Evolutionary conservation across 306 rosid genomes (phyloP), one percentile per base, ranked within the genome.

Genomic region (Fagus crenata): DNA sequence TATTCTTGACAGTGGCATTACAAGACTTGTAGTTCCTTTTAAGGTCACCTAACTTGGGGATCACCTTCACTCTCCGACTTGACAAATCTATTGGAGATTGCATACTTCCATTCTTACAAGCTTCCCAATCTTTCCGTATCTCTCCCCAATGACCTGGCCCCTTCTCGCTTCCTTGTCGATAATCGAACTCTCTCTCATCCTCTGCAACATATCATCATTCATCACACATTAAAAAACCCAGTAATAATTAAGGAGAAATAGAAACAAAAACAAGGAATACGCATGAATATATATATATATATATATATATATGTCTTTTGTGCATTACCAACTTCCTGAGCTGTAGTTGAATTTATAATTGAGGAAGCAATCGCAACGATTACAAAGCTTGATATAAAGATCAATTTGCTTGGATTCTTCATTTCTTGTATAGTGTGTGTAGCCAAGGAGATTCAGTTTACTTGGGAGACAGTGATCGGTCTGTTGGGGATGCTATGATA

Each of bases 21-120:
- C 80, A 79, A 31, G 87, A 75, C 17, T 72, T 81, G 51, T 92
- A 89, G 36, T 7, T 17, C 14, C 49, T 87, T 49, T 67, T 81
- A 0, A 92, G 69, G 53, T 76, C 33, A 18, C 84, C 85, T 32
- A 85, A 80, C 31, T 74, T 71, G 7, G 88, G 83, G 3, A 81
- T 74, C n/a, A 85, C 6, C 59, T n/a, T 84, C 53, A 84, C 85
- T 35, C 87, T 83, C 4, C 4, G 65, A 15, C 59, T 83, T 67
- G 85, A 61, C 84, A 92, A 17, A 80, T 92, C 96, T 65, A 92
- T 81, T 1, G 97, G 93, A 78, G 96, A 92, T 75, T 90, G 97
- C 86, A 82, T n/a, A 42, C 1, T 43, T 3, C 97, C 97, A 61
- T 46, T 63, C 13, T 90, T 81, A 65, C 97, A 89, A 31, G 79